Evolutionary conservation across 2,329 filamentous ascomycete species (phyloP).

Genomic region (Proliferodiscus dingleyae): DNA sequence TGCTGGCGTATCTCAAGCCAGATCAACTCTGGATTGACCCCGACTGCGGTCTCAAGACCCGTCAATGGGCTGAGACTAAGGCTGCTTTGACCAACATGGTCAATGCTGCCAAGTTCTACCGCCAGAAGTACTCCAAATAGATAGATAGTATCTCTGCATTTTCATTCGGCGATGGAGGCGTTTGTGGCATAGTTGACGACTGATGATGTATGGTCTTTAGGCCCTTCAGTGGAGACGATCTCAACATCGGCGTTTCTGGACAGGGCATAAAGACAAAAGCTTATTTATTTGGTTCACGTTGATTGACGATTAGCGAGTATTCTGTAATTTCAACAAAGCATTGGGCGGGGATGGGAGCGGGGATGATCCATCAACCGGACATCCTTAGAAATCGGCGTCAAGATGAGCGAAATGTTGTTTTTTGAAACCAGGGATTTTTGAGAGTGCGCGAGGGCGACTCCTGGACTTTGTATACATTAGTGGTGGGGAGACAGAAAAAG

Average conservation of each 20-base stretch:
- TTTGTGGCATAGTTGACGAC: conserved; percentile 10
- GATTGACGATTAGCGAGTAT: conserved; percentile 5
- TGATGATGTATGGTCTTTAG: conserved; percentile 19
- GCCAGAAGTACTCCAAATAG: conserved; percentile 63
- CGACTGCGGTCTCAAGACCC: conserved; percentile 98
- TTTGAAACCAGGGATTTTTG: too few species aligned
- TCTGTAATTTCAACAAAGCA: conserved; percentile 31
- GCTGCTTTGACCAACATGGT: conserved; percentile 94
- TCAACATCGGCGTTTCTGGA: conserved; percentile 45
- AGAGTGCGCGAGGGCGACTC: conserved; percentile 8
- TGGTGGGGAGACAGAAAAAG: conserved; percentile 4
- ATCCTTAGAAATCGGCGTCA: conserved; percentile 24
- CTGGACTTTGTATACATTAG: conserved; percentile 1
- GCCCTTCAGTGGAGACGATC: conserved; percentile 39
- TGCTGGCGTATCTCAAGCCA: conserved; percentile 94
- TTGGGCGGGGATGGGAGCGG: conserved; percentile 21
- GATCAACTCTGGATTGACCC: conserved; percentile 99
- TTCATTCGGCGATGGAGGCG: conserved; percentile 11
- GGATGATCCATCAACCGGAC: conserved; percentile 34
- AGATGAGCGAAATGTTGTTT: not conserved
- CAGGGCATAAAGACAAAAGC: conserved; percentile 31
- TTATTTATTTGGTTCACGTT: conserved; percentile 13
- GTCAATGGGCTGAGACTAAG: conserved; percentile 98
- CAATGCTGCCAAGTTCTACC: conserved; percentile 95
- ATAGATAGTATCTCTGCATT: conserved; percentile 11